These are phyloP conservation scores for Purpureocillium lavendulum DNA, from an alignment of 2,329 filamentous ascomycete genomes.

Conservation along the genomic window DNA sequence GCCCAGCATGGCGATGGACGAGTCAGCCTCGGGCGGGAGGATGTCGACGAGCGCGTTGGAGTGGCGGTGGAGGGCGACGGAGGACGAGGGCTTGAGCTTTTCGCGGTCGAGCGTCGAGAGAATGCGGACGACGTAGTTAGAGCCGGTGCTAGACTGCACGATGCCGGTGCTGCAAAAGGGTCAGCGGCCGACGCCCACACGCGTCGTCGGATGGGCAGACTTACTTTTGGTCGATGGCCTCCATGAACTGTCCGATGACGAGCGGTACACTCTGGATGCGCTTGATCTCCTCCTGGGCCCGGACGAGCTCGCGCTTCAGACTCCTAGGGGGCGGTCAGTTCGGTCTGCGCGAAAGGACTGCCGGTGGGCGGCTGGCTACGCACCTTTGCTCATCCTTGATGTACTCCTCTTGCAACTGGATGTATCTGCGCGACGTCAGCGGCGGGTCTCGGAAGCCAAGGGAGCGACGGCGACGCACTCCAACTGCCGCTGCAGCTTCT, in stretches of 20 bases:
- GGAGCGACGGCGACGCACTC: slow-evolving; percentile 50
- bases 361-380: slow-evolving; percentile 4
- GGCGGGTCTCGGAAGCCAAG: slow-evolving; percentile 8
- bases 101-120: slow-evolving; percentile 97
- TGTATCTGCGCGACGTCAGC: slow-evolving; percentile 52
- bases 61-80: slow-evolving; percentile 93
- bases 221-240: slow-evolving; percentile 98
- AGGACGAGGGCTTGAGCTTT: slow-evolving; percentile 94
- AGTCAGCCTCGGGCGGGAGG: slow-evolving; percentile 96
- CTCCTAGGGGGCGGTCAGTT: slow-evolving; percentile 46
- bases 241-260: slow-evolving; percentile 99
- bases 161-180: slow-evolving; percentile 72
- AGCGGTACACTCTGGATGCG: slow-evolving; percentile 96
- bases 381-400: slow-evolving; percentile 99
- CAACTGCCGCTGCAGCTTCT: slow-evolving; percentile 92
- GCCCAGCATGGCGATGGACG: slow-evolving; percentile 96
- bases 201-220: slow-evolving; percentile 14
- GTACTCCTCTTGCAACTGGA: slow-evolving; percentile 97
- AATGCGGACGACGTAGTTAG: slow-evolving; percentile 97
- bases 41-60: slow-evolving; percentile 98
- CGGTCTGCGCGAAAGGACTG: not conserved
- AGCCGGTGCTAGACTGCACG: slow-evolving; percentile 95
- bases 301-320: slow-evolving; percentile 91
- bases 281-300: slow-evolving; percentile 99
- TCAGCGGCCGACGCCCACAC: slow-evolving; percentile 2